Evolutionary conservation across 768 basidiomycete species (phyloP).

Genomic region (Phlebiopsis gigantea): DNA sequence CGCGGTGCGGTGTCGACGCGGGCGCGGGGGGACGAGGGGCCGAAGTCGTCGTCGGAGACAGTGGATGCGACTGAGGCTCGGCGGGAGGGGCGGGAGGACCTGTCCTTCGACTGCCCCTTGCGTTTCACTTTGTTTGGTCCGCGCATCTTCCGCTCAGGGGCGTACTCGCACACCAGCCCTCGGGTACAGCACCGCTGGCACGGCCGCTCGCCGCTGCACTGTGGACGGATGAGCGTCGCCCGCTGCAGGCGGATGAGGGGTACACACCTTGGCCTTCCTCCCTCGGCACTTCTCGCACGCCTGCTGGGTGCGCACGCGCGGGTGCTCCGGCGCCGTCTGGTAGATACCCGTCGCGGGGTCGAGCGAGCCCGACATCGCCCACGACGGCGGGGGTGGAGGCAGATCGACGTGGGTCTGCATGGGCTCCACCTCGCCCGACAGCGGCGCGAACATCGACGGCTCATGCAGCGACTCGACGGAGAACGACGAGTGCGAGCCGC

Average conservation of each 20-base stretch:
- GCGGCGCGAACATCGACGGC: slow-evolving; percentile 1
- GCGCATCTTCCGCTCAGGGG: slow-evolving; percentile 56
- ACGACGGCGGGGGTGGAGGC: slow-evolving; percentile 12
- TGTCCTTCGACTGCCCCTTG: neutral
- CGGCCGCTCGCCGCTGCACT: slow-evolving; percentile 73
- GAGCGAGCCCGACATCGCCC: slow-evolving; percentile 49
- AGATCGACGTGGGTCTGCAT: neutral
- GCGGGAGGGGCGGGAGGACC: slow-evolving; percentile 1
- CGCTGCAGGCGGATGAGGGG: neutral
- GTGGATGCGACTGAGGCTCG: slow-evolving; percentile 11
- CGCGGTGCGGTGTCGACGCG: slow-evolving; percentile 4
- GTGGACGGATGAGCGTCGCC: neutral
- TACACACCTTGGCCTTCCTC: slow-evolving; percentile 66
- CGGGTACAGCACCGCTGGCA: slow-evolving; percentile 56
- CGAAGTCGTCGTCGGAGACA: slow-evolving; percentile 2
- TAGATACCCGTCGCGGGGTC: slow-evolving; percentile 64
- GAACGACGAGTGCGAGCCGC: neutral
- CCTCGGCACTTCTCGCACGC: slow-evolving; percentile 73
- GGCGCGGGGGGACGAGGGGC: slow-evolving; percentile 2
- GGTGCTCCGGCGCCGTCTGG: slow-evolving; percentile 58
- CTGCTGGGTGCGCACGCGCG: slow-evolving; percentile 63
- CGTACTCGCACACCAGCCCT: slow-evolving; percentile 61
- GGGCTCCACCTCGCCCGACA: too few relatives aligned
- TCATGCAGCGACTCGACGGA: neutral
- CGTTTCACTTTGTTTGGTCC: slow-evolving; percentile 56